Base-by-base conservation (phyloP, 2,329 filamentous ascomycete species). In the Apiospora saccharicola region DNA sequence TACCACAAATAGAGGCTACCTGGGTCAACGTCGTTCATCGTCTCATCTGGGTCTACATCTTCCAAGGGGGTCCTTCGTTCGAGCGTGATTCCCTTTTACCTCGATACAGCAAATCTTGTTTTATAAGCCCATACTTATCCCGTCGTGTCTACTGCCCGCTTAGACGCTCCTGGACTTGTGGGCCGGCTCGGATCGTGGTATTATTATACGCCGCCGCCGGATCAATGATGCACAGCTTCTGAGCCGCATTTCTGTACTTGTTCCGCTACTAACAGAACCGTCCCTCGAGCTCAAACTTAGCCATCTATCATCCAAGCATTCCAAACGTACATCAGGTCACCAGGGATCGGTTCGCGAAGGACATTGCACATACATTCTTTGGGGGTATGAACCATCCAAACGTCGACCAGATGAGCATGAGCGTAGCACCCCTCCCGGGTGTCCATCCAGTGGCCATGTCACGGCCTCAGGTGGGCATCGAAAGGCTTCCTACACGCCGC, bases 391-490 rank as follows among this genome's bases (percentile, higher is more conserved):
- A 81, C 73, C 78, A 81, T 51, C 82, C 83, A 68, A 74, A 80
- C 49, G 83, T 81, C 77, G 79, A 85, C 76, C 80, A 81, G 74
- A 83, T 85, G 79, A 84, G 82, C 74, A 80, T 80, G 79, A 81
- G 77, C 64, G 80, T 84, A 71, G 80, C 83, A 57, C 81, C 84
- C 73, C 82, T 85, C 72, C 78, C 85, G 44, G 83, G 83, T 74
- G 81, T 84, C 69, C 86, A 86, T 73, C 84, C 86, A 43, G 82
- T 87, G 73, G 82, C 85, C 80, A 92, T 94, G 87, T 90, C 92
- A 75, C 89, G 93, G 78, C 92, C 92, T 41, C 92, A 94, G 85
- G 91, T 95, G 78, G 92, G 93, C 80, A 96, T 96, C 81, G 92
- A 95, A 83, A 90, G 93, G 74, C 85, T 96, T 76, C 92, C 93